Evolutionary conservation across 1,284 basidiomycete genomes (phyloP).

Genomic region (Sporisorium reilianum): DNA sequence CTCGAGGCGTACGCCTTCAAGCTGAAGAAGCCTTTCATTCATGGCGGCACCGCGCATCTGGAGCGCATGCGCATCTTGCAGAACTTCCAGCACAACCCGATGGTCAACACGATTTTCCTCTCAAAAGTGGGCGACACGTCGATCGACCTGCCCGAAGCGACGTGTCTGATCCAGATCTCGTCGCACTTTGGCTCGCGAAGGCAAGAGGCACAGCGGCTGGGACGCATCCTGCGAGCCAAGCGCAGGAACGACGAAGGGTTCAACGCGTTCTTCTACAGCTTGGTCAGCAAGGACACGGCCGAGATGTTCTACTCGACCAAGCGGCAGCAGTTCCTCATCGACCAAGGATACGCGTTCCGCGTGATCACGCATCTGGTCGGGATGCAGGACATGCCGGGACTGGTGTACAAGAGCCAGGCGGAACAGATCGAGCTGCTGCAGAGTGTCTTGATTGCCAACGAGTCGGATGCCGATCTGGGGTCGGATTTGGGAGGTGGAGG

Average conservation of each 20-base stretch:
- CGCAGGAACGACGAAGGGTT: slow-evolving; percentile 98
- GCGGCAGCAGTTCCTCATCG: slow-evolving; percentile 97
- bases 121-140: slow-evolving; percentile 99
- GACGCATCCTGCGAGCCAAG: slow-evolving; percentile 93
- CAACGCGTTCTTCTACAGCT: slow-evolving; percentile 99
- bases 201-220: slow-evolving; percentile 96
- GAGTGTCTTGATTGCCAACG: slow-evolving; percentile 89
- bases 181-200: slow-evolving; percentile 98
- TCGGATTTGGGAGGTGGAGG: slow-evolving; percentile 77
- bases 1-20: slow-evolving; percentile 97
- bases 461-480: slow-evolving; percentile 89
- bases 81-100: slow-evolving; percentile 93
- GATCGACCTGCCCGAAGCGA: slow-evolving; percentile 98
- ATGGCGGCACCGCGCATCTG: slow-evolving; percentile 93
- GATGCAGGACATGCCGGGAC: slow-evolving; percentile 83
- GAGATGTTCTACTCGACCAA: slow-evolving; percentile 99
- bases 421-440: slow-evolving; percentile 94
- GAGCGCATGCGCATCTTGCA: slow-evolving; percentile 95
- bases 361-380: slow-evolving; percentile 98
- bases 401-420: slow-evolving; percentile 90
- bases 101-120: slow-evolving; percentile 96
- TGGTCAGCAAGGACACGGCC: slow-evolving; percentile 98
- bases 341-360: slow-evolving; percentile 98
- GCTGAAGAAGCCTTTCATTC: slow-evolving; percentile 93
- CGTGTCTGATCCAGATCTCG: slow-evolving; percentile 99